phyloP scores from a whole-genome alignment of 805 yeast genomes.

The Zygosaccharomyces kombuchaensis region DNA sequence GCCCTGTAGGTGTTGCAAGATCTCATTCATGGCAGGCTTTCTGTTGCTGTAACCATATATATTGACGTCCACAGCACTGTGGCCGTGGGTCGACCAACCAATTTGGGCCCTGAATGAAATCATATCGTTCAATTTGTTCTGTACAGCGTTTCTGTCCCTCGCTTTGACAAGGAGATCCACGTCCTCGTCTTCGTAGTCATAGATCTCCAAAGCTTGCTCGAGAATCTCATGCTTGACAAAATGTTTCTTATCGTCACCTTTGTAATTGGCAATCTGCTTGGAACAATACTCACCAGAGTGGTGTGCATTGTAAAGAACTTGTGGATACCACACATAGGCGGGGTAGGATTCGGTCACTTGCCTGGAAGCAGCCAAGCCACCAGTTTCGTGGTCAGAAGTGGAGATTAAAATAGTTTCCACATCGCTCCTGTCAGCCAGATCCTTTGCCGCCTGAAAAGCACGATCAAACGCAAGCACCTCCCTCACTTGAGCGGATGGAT shows the following conservation, averaged over 20 bases:
- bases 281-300: constrained; percentile 75
- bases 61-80: constrained; percentile 92
- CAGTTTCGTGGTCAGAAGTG: constrained; percentile 94
- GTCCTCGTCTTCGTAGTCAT: constrained; percentile 53
- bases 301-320: constrained; percentile 60
- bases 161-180: constrained; percentile 40
- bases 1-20: constrained; percentile 56
- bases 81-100: constrained; percentile 98
- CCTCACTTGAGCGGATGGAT: constrained; percentile 89
- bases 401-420: constrained; percentile 75
- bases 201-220: constrained; percentile 62
- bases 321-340: constrained; percentile 84
- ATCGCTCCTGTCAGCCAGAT: constrained; percentile 63
- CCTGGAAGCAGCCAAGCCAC: constrained; percentile 85
- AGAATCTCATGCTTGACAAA: constrained; percentile 54
- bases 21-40: constrained; percentile 38
- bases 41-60: constrained; percentile 76
- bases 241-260: constrained; percentile 29
- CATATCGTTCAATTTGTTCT: constrained; percentile 59
- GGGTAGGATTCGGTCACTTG: constrained; percentile 70
- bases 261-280: constrained; percentile 39
- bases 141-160: constrained; percentile 28
- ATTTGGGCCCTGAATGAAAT: constrained; percentile 78
- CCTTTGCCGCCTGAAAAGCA: constrained; percentile 69
- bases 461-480: constrained; percentile 85